phyloP scores from a whole-genome alignment of 2,329 filamentous ascomycete species.

The Colletotrichum sp. region DNA sequence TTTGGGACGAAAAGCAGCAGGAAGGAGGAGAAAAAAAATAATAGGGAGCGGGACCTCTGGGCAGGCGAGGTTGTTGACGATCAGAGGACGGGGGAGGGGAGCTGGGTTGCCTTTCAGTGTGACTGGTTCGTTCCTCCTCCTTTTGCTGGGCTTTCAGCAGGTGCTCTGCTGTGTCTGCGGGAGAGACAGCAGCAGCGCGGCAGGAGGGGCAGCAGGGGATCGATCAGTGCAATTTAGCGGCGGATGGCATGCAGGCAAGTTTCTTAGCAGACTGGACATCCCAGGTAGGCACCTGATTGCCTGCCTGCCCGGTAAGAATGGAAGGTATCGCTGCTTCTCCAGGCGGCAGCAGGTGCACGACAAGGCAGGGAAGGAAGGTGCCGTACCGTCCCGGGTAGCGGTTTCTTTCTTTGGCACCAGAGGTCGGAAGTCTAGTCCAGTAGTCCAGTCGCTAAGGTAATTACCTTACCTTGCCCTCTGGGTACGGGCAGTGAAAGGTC shows the following conservation, averaged over 20 bases:
- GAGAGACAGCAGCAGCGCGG: background rate
- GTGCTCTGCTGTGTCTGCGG: background rate
- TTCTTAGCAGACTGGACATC: background rate
- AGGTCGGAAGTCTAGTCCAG: background rate
- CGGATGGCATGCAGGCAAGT: background rate
- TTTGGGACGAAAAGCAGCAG: background rate
- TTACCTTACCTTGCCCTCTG: background rate
- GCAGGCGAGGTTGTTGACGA: conserved; percentile 14
- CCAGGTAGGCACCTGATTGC: background rate
- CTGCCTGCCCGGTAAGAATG: background rate
- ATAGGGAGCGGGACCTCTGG: conserved; percentile 6
- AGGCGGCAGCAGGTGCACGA: background rate
- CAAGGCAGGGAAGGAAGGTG: background rate
- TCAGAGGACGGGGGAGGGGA: background rate
- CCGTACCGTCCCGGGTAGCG: background rate
- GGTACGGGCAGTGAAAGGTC: background rate
- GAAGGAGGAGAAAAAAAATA: background rate
- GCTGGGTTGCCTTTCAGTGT: background rate
- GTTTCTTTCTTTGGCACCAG: background rate
- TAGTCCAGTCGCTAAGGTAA: background rate
- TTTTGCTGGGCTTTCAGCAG: background rate
- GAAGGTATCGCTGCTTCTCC: background rate
- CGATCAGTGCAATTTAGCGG: background rate
- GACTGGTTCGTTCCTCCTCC: background rate
- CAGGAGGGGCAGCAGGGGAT: background rate